Conservation (phyloP, 441 rosid species). For the Rhodomyrtus psidioides region DNA sequence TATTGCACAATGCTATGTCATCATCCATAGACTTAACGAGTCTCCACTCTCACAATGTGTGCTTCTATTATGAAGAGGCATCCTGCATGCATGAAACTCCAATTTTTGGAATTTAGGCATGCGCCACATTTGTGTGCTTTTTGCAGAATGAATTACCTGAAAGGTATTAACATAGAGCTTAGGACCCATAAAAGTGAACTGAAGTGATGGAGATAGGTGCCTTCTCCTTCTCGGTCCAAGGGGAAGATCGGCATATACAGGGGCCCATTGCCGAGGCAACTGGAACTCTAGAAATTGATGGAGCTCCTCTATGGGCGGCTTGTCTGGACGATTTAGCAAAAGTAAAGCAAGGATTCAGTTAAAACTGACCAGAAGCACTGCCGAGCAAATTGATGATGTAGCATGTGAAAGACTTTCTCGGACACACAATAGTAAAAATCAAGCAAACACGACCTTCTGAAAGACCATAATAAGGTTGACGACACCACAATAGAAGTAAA, state of each 20-base stretch:
- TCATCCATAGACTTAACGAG: not conserved
- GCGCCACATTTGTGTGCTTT: not conserved
- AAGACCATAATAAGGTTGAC: not conserved
- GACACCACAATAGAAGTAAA: not conserved
- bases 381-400: not conserved
- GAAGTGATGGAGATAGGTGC: constrained; percentile 66
- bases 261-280: constrained; percentile 95
- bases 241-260: constrained; percentile 77
- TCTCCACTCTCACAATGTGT: not conserved
- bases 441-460: not conserved
- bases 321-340: constrained; percentile 42
- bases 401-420: not conserved
- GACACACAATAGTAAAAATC: not conserved
- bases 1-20: not conserved
- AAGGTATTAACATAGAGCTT: constrained; percentile 74
- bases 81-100: not conserved
- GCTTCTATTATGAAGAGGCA: not conserved
- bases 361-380: not conserved
- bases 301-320: constrained; percentile 88
- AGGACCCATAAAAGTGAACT: constrained; percentile 86
- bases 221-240: constrained; percentile 65
- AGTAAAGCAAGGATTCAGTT: not conserved
- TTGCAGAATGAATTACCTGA: constrained; percentile 30
- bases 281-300: constrained; percentile 89
- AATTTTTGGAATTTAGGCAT: not conserved